Conservation (phyloP, 2,329 filamentous ascomycete species). For the Mariannaea elegans region DNA sequence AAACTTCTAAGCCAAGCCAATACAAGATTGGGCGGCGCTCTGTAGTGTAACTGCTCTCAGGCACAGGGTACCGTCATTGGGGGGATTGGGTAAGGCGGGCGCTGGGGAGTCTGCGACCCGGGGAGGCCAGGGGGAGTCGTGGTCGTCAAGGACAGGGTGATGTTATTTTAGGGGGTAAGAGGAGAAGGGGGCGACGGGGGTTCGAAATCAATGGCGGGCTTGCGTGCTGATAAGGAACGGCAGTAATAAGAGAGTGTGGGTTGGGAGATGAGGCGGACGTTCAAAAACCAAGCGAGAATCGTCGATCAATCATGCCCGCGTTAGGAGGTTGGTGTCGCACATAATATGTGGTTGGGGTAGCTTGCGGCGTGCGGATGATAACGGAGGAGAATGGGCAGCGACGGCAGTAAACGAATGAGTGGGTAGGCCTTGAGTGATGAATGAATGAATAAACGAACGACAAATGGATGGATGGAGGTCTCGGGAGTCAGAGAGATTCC, state of each 20-base stretch:
- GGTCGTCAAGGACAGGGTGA: conserved; percentile 34
- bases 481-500: conserved; percentile 13
- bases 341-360: neutral
- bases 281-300: conserved; percentile 30
- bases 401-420: neutral
- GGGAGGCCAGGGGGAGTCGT: conserved; percentile 14
- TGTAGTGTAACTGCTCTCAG: conserved; percentile 15
- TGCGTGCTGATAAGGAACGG: conserved; percentile 32
- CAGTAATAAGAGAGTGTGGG: conserved; percentile 7
- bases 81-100: conserved; percentile 7
- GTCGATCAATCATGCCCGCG: conserved; percentile 26
- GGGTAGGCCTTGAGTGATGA: neutral
- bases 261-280: conserved; percentile 25
- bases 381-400: neutral
- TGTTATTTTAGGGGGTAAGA: conserved; percentile 32
- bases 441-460: neutral
- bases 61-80: conserved; percentile 17
- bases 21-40: conserved; percentile 11
- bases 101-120: conserved; percentile 12
- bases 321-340: neutral
- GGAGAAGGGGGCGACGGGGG: conserved; percentile 19
- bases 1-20: conserved; percentile 13
- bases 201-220: neutral
- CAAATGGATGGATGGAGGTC: conserved; percentile 10
- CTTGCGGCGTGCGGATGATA: neutral